phyloP scores from a whole-genome alignment of 78 protist genomes.

The Dictyostelium firmibasis region DNA sequence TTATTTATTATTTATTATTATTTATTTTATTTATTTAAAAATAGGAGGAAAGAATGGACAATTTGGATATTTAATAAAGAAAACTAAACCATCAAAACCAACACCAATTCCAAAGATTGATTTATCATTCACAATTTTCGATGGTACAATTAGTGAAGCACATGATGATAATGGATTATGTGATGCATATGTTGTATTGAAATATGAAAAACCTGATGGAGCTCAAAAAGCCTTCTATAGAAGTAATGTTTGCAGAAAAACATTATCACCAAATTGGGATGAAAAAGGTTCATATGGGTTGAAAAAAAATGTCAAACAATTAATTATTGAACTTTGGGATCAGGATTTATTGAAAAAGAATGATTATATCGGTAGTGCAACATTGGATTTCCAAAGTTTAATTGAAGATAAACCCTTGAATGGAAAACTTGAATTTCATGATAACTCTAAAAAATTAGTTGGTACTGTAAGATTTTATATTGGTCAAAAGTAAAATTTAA shows the following conservation, averaged over 20 bases:
- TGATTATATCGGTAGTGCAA: conserved; percentile 19
- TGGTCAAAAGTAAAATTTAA: no score
- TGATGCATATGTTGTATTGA: conserved; percentile 3
- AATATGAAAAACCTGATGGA: not conserved
- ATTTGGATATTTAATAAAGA: not conserved
- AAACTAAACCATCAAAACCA: not conserved
- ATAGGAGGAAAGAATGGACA: conserved; percentile 2
- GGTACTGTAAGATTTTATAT: no score
- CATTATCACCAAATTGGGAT: not conserved
- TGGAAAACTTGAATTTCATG: no score
- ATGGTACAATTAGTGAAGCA: conserved; percentile 3
- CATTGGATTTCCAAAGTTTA: no score
- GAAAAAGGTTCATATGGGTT: not conserved
- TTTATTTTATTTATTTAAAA: not conserved
- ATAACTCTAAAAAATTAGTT: no score
- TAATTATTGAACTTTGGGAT: conserved; percentile 9
- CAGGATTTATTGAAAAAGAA: not conserved
- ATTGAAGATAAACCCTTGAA: no score
- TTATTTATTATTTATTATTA: not conserved
- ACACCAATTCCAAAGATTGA: not conserved
- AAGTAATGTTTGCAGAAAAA: not conserved
- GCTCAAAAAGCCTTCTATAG: not conserved
- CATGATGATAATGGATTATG: conserved; percentile 1
- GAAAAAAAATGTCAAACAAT: not conserved
- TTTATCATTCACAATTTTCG: not conserved